Evolutionary conservation across 129 eudicot species (phyloP).

Genomic region (sunflower (Helianthus annuus)): HanXRQr2.0-SUNRISE NC_035448.2:129999441-129999940

Average conservation of each 20-base stretch:
- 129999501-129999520: constrained; percentile 12
- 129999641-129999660: constrained; percentile 87
- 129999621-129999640: constrained; percentile 96
- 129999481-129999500: constrained; percentile 11
- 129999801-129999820: neutral
- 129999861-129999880: neutral
- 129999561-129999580: constrained; percentile 91
- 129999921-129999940: too few species aligned
- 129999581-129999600: constrained; percentile 96
- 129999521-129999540: constrained; percentile 41
- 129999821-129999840: neutral
- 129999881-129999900: neutral
- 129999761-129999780: neutral
- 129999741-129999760: constrained; percentile 1
- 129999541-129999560: constrained; percentile 81
- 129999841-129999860: neutral
- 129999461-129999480: neutral
- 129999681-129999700: neutral
- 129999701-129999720: neutral
- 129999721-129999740: constrained; percentile 4
- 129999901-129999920: too few species aligned
- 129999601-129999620: constrained; percentile 99
- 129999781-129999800: constrained; percentile 8
- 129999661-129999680: constrained; percentile 7
- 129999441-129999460: neutral